Evolutionary conservation across 768 basidiomycete species (phyloP).

Genomic region (Tephrocybe sp.): DNA sequence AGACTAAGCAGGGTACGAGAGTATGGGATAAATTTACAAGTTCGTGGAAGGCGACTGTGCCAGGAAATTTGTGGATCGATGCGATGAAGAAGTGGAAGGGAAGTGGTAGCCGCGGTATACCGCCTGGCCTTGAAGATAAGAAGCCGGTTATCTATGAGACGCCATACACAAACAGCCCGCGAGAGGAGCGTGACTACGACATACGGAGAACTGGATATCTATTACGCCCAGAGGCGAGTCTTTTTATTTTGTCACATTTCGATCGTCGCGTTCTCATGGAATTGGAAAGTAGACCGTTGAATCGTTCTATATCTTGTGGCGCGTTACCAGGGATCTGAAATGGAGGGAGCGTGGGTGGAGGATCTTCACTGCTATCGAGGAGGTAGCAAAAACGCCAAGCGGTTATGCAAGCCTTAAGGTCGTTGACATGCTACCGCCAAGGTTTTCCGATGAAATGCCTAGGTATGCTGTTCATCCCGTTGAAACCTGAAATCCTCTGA

Average conservation of each 20-base stretch:
- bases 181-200: slow-evolving; percentile 50
- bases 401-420: slow-evolving; percentile 61
- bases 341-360: slow-evolving; percentile 75
- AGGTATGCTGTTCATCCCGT: slow-evolving; percentile 44
- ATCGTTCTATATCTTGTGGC: slow-evolving; percentile 70
- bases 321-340: slow-evolving; percentile 57
- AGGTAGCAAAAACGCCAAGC: slow-evolving; percentile 48
- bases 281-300: slow-evolving; percentile 57
- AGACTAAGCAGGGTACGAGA: slow-evolving; percentile 20
- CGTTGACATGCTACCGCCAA: slow-evolving; percentile 41
- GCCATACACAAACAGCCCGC: slow-evolving; percentile 22
- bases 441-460: slow-evolving; percentile 61
- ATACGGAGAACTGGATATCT: slow-evolving; percentile 47
- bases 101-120: slow-evolving; percentile 39
- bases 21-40: slow-evolving; percentile 16
- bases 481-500: not conserved
- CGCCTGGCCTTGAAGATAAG: slow-evolving; percentile 51
- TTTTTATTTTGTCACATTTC: slow-evolving; percentile 16
- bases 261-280: slow-evolving; percentile 1
- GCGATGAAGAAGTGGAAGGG: slow-evolving; percentile 46
- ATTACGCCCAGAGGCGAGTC: slow-evolving; percentile 63
- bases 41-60: slow-evolving; percentile 17
- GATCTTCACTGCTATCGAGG: slow-evolving; percentile 66
- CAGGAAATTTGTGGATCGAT: slow-evolving; percentile 43
- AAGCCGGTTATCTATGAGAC: slow-evolving; percentile 33